A percentile compares a stretch with the other conserved stretches of the same genome.
These are phyloP conservation scores for Bryoglossum gracile DNA, from an alignment of 495 filamentous ascomycete species.

Conservation along the genomic window DNA sequence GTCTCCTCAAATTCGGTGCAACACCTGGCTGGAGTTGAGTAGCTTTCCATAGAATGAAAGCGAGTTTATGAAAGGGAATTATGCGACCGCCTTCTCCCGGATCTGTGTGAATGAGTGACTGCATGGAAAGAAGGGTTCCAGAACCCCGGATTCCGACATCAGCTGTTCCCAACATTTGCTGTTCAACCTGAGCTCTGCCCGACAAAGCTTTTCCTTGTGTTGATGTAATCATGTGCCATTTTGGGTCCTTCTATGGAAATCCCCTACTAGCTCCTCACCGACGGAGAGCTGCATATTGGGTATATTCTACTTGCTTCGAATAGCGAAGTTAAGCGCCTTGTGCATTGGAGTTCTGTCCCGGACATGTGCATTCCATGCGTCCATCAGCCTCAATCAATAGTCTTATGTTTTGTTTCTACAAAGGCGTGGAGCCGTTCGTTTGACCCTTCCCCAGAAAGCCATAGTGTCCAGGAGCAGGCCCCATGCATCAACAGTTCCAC, in stretches of 20 bases:
- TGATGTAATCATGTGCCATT: too few relatives aligned
- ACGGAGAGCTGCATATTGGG: neutral
- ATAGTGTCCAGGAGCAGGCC: neutral
- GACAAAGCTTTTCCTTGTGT: too few relatives aligned
- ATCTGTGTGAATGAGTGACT: too few relatives aligned
- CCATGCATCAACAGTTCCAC: neutral
- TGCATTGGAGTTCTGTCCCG: neutral
- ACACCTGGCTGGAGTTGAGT: constrained; percentile 22
- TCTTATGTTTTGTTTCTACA: neutral
- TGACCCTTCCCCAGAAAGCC: neutral
- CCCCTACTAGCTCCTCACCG: too few relatives aligned
- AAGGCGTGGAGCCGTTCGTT: neutral
- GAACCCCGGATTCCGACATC: too few relatives aligned
- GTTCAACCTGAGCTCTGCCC: too few relatives aligned
- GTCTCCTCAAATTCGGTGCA: constrained; percentile 23
- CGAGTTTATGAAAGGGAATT: constrained; percentile 6
- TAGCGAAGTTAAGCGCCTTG: neutral
- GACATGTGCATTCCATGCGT: neutral
- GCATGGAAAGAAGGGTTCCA: too few relatives aligned
- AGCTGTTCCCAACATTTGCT: too few relatives aligned
- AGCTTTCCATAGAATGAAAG: constrained; percentile 25
- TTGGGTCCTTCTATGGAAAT: too few relatives aligned
- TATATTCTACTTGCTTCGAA: neutral
- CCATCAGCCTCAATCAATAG: neutral
- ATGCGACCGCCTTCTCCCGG: neutral